A percentile compares a stretch with the other conserved stretches of the same genome.
Evolutionary conservation across 306 rosid genomes (phyloP).

Genomic region (Quercus mongolica): DNA sequence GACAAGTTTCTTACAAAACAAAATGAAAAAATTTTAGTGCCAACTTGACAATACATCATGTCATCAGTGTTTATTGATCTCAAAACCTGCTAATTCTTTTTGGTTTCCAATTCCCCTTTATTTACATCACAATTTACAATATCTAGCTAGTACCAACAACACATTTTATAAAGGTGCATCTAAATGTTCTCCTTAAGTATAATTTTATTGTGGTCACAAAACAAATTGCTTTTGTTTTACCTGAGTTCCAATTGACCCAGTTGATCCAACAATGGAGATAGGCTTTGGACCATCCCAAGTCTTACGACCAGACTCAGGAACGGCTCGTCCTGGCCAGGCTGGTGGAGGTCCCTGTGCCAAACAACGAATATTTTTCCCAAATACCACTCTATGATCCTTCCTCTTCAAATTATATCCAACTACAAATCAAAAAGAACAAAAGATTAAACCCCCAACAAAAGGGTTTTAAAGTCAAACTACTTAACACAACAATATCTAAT

Average conservation of each 20-base stretch:
- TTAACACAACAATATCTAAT: not conserved
- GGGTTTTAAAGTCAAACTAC: not conserved
- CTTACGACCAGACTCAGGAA: conserved; percentile 41
- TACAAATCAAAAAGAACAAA: conserved; percentile 23
- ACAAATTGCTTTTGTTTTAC: conserved; percentile 25
- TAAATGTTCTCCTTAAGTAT: not conserved
- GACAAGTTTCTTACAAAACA: not conserved
- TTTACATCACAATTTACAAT: not conserved
- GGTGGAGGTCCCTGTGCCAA: conserved; percentile 70
- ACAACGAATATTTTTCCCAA: conserved; percentile 54
- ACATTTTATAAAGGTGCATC: not conserved
- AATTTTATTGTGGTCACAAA: not conserved
- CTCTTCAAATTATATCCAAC: conserved; percentile 63
- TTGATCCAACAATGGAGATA: conserved; percentile 79
- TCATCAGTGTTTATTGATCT: not conserved
- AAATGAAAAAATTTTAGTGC: not conserved
- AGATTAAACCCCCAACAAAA: not conserved
- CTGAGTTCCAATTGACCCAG: conserved; percentile 99
- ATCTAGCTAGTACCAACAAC: not conserved
- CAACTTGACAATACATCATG: not conserved
- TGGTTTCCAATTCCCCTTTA: not conserved
- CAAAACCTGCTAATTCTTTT: not conserved
- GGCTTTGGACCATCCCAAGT: conserved; percentile 93
- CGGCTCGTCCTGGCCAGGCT: conserved; percentile 97
- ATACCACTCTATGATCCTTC: conserved; percentile 34